A percentile compares a stretch with the other conserved stretches of the same genome.
phyloP scores from a whole-genome alignment of 306 rosid species.

The Pyrus communis region DNA sequence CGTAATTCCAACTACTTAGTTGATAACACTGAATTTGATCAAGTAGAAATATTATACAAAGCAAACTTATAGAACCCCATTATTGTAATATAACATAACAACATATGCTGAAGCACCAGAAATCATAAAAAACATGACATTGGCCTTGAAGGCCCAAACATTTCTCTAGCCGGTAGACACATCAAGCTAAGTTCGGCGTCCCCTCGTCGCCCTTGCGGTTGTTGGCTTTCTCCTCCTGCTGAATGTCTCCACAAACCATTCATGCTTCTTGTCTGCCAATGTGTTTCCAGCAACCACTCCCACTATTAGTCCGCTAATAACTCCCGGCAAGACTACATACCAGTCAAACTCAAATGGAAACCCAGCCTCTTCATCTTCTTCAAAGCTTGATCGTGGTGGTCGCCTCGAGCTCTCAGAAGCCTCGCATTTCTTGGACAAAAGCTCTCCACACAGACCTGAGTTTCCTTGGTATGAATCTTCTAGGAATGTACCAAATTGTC shows the following conservation, averaged over 20 bases:
- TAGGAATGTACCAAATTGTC: conserved; percentile 9
- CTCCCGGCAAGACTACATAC: neutral
- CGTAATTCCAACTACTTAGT: no score
- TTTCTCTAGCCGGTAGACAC: neutral
- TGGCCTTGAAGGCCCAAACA: neutral
- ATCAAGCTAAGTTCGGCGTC: neutral
- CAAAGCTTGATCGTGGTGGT: neutral
- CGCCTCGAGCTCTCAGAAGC: neutral
- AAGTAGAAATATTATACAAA: no score
- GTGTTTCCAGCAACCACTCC: conserved; percentile 1
- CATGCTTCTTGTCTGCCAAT: neutral
- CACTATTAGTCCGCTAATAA: neutral
- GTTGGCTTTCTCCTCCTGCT: neutral
- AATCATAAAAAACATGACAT: neutral
- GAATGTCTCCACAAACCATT: neutral
- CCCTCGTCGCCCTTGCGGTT: neutral
- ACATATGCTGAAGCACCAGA: neutral
- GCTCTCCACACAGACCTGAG: conserved; percentile 4
- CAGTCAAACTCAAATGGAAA: neutral
- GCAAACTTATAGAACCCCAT: no score
- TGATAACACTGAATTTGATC: no score
- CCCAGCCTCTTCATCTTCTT: neutral
- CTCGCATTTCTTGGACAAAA: conserved; percentile 1
- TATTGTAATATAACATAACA: neutral
- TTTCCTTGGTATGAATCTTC: conserved; percentile 1